Base-by-base conservation (phyloP, 148 eudicot genomes). In the Cornus suecica region DNA sequence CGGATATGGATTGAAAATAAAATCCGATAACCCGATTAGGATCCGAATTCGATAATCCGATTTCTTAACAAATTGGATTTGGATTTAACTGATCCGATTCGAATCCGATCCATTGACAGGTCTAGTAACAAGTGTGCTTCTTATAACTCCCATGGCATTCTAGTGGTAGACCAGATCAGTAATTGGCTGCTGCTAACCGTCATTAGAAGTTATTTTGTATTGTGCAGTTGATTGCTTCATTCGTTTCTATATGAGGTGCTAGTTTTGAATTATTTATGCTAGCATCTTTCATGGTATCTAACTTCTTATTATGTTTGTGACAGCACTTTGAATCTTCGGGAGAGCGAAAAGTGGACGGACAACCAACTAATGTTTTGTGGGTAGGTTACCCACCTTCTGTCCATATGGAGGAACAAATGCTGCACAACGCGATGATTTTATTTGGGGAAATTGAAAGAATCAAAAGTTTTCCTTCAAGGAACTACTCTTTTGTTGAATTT, bases 351-450 rank as follows among this genome's bases (percentile, higher is more conserved):
- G 88, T 37, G 9, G 81, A 83, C 72, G 89, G 80, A 69, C 89
- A 76, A 42, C 92, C 89, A 25, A 94, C 88, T 79, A 94, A 83
- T 76, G 80, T 94, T 51, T 79, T 94, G 80, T 81, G 86, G 85
- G 84, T 94, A 78, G 81, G 88, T 37, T 87, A 94, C 75, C 98
- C 98, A 24, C 89, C 91, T 31, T 78, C 92, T 42, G 88, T 87
- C 34, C 80, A 78, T 6, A 76, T 94, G 32, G 94, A 94, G 76
- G 93, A 94, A 68, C 88, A 90, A n/a, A 87, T 88, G 94, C 83
- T 94, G 74, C 87, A 94, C 62, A 94, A 94, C 71, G 97, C 98
- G 4, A 87, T 94, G 94, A 94, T 94, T 75, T 80, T 91, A 69
- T 82, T 87, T 76, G 98, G 98, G 30, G 98, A 94, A 79, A 94